These are phyloP conservation scores for Phytophthora idaei DNA, from an alignment of 352 stramenopile species.

Conservation along the genomic window DNA sequence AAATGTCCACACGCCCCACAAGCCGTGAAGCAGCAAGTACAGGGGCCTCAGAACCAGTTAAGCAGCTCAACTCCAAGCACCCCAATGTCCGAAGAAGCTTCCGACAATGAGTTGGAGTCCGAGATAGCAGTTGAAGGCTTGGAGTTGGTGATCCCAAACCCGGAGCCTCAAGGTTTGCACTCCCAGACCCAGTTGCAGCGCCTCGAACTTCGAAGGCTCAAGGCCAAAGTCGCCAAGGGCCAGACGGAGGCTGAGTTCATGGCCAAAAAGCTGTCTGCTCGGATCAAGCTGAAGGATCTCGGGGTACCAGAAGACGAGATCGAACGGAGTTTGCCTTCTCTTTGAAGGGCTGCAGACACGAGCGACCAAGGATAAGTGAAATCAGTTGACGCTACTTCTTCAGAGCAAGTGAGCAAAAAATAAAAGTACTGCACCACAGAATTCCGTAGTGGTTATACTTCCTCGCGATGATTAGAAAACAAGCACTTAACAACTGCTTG, in stretches of 20 bases:
- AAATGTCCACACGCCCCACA: constrained; percentile 1
- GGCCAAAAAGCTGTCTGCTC: constrained; percentile 2
- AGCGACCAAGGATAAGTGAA: too few relatives aligned
- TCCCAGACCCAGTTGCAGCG: background rate
- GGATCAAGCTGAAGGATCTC: constrained; percentile 14
- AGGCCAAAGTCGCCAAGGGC: constrained; percentile 11
- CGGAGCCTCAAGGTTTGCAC: background rate
- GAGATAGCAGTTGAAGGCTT: background rate
- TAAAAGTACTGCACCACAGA: too few relatives aligned
- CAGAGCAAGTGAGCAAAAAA: too few relatives aligned
- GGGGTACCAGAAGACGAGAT: constrained; percentile 11
- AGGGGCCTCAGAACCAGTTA: background rate
- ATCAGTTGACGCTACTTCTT: too few relatives aligned
- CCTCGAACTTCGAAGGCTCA: constrained; percentile 10
- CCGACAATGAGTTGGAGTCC: constrained; percentile 1
- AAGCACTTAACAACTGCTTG: constrained; percentile 14
- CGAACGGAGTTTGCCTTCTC: constrained; percentile 7
- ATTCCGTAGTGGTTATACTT: too few relatives aligned
- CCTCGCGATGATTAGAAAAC: constrained; percentile 9
- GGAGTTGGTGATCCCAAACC: background rate
- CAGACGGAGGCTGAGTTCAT: constrained; percentile 7
- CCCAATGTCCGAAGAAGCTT: background rate
- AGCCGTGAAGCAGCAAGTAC: background rate
- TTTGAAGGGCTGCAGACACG: background rate
- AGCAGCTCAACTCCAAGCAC: background rate